Conservation (phyloP, 2,329 filamentous ascomycete genomes). For the Sporothrix variecibatus region DNA sequence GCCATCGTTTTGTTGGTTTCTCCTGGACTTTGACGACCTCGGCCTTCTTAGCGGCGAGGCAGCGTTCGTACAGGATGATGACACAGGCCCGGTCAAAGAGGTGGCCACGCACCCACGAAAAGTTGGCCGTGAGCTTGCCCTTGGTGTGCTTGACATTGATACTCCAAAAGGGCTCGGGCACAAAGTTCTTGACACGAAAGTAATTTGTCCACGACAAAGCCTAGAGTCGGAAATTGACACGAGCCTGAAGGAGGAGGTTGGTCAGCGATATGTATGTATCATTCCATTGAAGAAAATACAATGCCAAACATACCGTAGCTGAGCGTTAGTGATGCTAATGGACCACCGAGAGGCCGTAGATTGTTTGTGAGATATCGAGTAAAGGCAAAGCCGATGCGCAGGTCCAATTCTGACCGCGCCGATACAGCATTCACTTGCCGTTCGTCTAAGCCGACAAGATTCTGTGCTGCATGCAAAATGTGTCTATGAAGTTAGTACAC, state of each 20-base stretch:
- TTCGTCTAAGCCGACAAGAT: constrained; percentile 77
- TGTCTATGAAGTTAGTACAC: constrained; percentile 58
- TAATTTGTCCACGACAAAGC: constrained; percentile 97
- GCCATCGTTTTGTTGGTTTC: constrained; percentile 92
- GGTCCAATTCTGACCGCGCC: constrained; percentile 86
- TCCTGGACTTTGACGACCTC: constrained; percentile 83
- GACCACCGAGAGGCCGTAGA: constrained; percentile 70
- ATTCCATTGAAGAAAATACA: too few relatives aligned
- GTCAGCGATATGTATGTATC: background rate
- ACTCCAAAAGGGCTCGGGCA: constrained; percentile 88
- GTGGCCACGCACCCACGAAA: constrained; percentile 78
- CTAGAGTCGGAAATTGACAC: constrained; percentile 94
- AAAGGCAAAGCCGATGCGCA: constrained; percentile 90
- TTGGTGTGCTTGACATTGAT: constrained; percentile 82
- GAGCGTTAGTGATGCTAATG: constrained; percentile 65
- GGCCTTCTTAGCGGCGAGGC: constrained; percentile 72
- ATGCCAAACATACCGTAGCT: constrained; percentile 69
- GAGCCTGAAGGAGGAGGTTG: constrained; percentile 58
- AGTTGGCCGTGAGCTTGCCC: constrained; percentile 64
- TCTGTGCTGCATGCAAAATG: constrained; percentile 78
- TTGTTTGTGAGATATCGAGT: constrained; percentile 83
- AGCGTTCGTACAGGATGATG: constrained; percentile 81
- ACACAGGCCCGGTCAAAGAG: constrained; percentile 87
- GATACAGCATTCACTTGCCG: constrained; percentile 84
- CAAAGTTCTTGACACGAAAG: constrained; percentile 89